phyloP scores from a whole-genome alignment of 148 eudicot species.

The Cornus kousa region DNA sequence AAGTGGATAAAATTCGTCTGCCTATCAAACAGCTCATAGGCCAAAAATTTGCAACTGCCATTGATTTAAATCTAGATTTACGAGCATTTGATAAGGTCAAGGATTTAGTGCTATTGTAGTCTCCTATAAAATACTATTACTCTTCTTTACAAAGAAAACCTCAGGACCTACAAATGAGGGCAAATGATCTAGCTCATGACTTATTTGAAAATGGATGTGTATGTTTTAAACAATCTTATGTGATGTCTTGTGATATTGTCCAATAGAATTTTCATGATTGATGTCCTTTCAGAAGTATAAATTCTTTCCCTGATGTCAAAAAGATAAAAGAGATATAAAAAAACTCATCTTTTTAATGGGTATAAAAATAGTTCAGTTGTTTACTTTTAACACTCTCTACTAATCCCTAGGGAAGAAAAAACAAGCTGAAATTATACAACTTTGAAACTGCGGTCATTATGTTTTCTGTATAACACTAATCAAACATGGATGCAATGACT shows the following conservation, averaged over 20 bases:
- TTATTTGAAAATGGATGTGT: neutral
- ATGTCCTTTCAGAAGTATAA: neutral
- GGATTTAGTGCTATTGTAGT: neutral
- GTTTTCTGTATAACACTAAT: neutral
- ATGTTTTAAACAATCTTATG: neutral
- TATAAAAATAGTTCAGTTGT: neutral
- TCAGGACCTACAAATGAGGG: neutral
- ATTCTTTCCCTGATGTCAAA: neutral
- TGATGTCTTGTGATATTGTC: neutral
- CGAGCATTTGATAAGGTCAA: neutral
- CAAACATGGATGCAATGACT: neutral
- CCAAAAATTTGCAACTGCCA: neutral
- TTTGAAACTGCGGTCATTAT: neutral
- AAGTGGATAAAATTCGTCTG: slow-evolving; percentile 10
- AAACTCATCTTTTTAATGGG: no score
- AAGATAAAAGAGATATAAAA: no score
- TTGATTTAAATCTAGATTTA: neutral
- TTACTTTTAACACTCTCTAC: neutral
- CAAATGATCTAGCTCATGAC: neutral
- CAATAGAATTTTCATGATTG: neutral
- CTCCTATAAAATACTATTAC: neutral
- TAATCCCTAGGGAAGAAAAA: neutral
- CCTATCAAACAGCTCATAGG: slow-evolving; percentile 2
- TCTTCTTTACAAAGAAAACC: slow-evolving; percentile 5
- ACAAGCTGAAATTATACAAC: no score